Evolutionary conservation across 345 rosid genomes (phyloP).

Genomic region (Rhizophora mangle): DNA sequence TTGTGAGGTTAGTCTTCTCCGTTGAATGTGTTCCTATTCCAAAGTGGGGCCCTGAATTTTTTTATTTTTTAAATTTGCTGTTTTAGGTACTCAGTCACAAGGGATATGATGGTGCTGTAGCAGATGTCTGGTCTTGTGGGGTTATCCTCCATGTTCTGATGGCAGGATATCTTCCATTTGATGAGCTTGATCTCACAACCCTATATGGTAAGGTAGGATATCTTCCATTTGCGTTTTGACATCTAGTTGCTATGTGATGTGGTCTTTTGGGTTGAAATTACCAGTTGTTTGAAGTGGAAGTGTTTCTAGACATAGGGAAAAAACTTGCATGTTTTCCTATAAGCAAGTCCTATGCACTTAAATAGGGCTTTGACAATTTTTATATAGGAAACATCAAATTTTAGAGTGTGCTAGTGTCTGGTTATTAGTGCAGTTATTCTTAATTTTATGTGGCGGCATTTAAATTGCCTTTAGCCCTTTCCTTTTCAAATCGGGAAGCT

Average conservation of each 20-base stretch:
- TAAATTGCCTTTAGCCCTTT: no score
- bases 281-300: neutral
- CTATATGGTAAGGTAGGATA: slow-evolving; percentile 82
- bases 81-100: slow-evolving; percentile 90
- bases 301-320: neutral
- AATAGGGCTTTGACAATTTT: no score
- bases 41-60: slow-evolving; percentile 11
- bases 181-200: slow-evolving; percentile 92
- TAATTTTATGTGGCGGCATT: no score
- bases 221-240: slow-evolving; percentile 7
- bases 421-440: no score
- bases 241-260: neutral
- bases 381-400: no score
- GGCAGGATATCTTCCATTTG: slow-evolving; percentile 98
- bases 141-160: slow-evolving; percentile 90
- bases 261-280: slow-evolving; percentile 7
- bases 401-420: no score
- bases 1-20: neutral
- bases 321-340: no score
- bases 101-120: slow-evolving; percentile 91
- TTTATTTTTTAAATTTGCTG: slow-evolving; percentile 15
- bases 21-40: neutral
- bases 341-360: neutral
- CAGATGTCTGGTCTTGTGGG: slow-evolving; percentile 98
- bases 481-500: no score